Evolutionary conservation across 2,329 filamentous ascomycete genomes (phyloP).

Genomic region (Paramyrothecium roridum): DNA sequence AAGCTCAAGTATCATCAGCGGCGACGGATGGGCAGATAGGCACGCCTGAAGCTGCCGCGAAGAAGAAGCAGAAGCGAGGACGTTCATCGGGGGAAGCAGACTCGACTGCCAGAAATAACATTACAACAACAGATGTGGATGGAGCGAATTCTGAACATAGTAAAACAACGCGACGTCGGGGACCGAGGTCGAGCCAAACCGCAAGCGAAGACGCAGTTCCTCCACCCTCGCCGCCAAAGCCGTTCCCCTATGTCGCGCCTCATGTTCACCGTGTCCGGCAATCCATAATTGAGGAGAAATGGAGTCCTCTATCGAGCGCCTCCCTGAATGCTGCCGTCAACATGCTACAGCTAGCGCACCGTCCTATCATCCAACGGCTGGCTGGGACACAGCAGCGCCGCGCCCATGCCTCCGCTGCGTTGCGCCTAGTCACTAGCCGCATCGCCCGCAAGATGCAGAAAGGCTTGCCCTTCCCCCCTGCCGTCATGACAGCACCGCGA

Average conservation of each 20-base stretch:
- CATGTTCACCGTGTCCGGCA: conserved; percentile 54
- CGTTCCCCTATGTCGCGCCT: conserved; percentile 49
- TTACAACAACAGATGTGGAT: neutral
- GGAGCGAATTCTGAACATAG: neutral
- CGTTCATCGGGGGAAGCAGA: too few species aligned
- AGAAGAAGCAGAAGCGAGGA: too few species aligned
- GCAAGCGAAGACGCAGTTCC: conserved; percentile 12
- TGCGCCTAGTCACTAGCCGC: conserved; percentile 52
- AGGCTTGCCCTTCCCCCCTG: conserved; percentile 65
- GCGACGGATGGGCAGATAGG: neutral
- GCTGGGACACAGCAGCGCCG: conserved; percentile 44
- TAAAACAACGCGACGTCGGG: conserved; percentile 10
- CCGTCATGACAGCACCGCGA: conserved; percentile 23
- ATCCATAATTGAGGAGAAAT: conserved; percentile 65
- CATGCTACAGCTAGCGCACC: conserved; percentile 57
- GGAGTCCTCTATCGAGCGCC: conserved; percentile 53
- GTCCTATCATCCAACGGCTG: conserved; percentile 58
- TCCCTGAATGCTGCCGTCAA: conserved; percentile 54
- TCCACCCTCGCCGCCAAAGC: conserved; percentile 24
- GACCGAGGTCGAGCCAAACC: conserved; percentile 10
- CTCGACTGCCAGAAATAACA: too few species aligned
- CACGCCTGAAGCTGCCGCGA: too few species aligned
- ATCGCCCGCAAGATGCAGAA: conserved; percentile 56
- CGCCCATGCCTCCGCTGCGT: conserved; percentile 51
- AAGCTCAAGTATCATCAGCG: neutral